A percentile compares a stretch with the other conserved stretches of the same genome.
Evolutionary conservation across 2,329 filamentous ascomycete species (phyloP).

Genomic region (Talaromyces piceae): DNA sequence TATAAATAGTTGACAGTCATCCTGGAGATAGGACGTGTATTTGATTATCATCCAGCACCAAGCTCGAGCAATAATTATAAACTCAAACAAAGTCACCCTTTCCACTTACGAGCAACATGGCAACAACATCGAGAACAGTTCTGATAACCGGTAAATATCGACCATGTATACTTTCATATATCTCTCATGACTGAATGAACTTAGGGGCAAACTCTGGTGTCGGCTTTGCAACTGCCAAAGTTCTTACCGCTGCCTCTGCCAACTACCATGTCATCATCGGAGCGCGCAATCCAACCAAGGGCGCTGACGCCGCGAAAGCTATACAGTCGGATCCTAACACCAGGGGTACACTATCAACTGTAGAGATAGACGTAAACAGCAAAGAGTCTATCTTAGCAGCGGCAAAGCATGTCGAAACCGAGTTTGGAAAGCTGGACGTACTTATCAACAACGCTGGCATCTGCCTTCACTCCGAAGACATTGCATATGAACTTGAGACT

Average conservation of each 20-base stretch:
- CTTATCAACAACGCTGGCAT: conserved; percentile 53
- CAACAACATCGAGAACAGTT: not conserved
- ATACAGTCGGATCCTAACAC: conserved; percentile 37
- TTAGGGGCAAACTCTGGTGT: conserved; percentile 57
- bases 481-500: not conserved
- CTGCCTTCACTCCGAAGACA: conserved; percentile 3
- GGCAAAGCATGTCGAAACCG: conserved; percentile 35
- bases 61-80: too few species aligned
- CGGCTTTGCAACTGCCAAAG: conserved; percentile 51
- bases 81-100: too few species aligned
- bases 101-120: not conserved
- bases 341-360: conserved; percentile 35
- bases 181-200: not conserved
- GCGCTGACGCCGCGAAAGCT: conserved; percentile 38
- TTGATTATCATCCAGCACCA: too few species aligned
- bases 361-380: conserved; percentile 49
- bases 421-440: conserved; percentile 42
- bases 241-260: conserved; percentile 41
- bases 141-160: not conserved
- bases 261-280: conserved; percentile 52
- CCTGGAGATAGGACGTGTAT: too few species aligned
- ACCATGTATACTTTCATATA: not conserved
- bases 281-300: conserved; percentile 46
- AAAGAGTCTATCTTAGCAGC: conserved; percentile 47
- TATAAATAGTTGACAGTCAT: too few species aligned